phyloP scores from a whole-genome alignment of 371 early-diverging fungal genomes.

The Nematocida ironsii region DNA sequence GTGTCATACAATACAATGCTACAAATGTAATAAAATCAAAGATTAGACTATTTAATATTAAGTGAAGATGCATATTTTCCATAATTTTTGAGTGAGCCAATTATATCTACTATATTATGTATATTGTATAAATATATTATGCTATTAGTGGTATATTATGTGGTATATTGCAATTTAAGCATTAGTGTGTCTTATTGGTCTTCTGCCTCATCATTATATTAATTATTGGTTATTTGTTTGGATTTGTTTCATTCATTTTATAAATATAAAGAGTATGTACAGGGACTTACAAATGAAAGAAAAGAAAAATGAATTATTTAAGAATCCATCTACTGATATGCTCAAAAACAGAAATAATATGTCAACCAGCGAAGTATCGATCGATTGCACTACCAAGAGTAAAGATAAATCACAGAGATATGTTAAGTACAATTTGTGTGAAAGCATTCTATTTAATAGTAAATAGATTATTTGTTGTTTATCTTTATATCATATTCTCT shows the following conservation, averaged over 20 bases:
- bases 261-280: conserved; percentile 1
- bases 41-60: no score
- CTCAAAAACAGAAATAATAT: not conserved
- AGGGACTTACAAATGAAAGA: conserved; percentile 1
- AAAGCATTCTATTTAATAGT: conserved; percentile 43
- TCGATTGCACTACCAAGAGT: not conserved
- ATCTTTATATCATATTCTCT: not conserved
- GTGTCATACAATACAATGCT: no score
- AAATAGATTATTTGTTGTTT: conserved; percentile 15
- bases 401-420: not conserved
- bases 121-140: no score
- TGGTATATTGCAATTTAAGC: no score
- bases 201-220: not conserved
- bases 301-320: conserved; percentile 7
- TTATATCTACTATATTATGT: no score
- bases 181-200: no score
- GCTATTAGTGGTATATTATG: no score
- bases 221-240: conserved; percentile 37
- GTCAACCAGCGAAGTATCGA: not conserved
- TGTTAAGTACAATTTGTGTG: conserved; percentile 35
- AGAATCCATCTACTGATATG: conserved; percentile 7
- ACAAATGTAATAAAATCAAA: no score
- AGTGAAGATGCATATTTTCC: no score
- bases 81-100: no score
- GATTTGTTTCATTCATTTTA: not conserved